Evolutionary conservation across 257 asterid genomes (phyloP).

Genomic region (Thymus mandschuricus): DNA sequence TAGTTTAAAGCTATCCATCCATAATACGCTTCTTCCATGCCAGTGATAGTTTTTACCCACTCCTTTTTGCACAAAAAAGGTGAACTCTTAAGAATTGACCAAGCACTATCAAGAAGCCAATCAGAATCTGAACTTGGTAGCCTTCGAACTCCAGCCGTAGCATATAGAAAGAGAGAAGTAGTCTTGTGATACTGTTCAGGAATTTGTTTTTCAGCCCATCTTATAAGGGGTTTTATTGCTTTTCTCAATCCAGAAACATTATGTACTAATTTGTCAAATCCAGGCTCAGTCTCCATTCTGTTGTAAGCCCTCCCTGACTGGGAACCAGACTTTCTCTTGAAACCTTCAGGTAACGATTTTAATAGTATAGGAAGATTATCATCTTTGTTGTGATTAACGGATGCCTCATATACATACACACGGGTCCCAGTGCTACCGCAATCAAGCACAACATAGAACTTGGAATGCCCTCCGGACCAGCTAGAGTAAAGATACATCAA

Average conservation of each 20-base stretch:
- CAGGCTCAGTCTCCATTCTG: conserved; percentile 99
- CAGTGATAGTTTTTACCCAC: conserved; percentile 87
- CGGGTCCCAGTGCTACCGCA: conserved; percentile 99
- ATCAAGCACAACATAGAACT: conserved; percentile 84
- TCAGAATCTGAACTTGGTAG: conserved; percentile 85
- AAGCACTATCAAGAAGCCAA: conserved; percentile 90
- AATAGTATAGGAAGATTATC: conserved; percentile 67
- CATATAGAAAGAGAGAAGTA: conserved; percentile 85
- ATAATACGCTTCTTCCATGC: conserved; percentile 92
- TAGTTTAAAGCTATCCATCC: conserved; percentile 98
- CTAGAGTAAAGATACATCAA: conserved; percentile 51
- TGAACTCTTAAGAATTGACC: conserved; percentile 74
- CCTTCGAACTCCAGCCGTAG: conserved; percentile 98
- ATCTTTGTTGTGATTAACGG: conserved; percentile 54
- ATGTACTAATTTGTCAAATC: conserved; percentile 89
- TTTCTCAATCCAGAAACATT: conserved; percentile 67
- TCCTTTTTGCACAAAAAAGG: conserved; percentile 83
- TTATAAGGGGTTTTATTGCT: conserved; percentile 73
- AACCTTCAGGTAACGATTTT: conserved; percentile 80
- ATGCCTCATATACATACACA: conserved; percentile 84
- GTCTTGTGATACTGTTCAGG: conserved; percentile 71
- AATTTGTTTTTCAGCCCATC: conserved; percentile 95
- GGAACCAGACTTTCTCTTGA: conserved; percentile 59
- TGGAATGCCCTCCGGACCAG: conserved; percentile 65
- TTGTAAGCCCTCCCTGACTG: conserved; percentile 85